A percentile compares a stretch with the other conserved stretches of the same genome.
phyloP scores from a whole-genome alignment of 179 eudicot genomes.

The Silene noctiflora region DNA sequence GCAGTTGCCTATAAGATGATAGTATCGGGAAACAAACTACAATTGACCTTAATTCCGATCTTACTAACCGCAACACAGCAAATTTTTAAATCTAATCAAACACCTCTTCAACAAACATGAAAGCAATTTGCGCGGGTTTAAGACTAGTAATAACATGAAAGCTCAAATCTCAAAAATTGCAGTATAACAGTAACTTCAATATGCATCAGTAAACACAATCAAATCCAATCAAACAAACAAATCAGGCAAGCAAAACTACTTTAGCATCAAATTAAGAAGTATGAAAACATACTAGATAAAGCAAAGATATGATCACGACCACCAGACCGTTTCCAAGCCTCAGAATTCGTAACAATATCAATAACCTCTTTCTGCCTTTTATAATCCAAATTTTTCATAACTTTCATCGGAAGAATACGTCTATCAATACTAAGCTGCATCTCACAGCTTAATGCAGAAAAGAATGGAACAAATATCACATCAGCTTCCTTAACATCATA shows the following conservation, averaged over 20 bases:
- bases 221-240: background rate
- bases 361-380: slow-evolving; percentile 67
- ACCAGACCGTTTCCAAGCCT: slow-evolving; percentile 84
- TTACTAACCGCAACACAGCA: too few relatives aligned
- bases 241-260: background rate
- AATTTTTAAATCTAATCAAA: too few relatives aligned
- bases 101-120: too few relatives aligned
- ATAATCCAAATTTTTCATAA: slow-evolving; percentile 72
- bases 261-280: background rate
- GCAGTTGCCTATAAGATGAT: too few relatives aligned
- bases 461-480: slow-evolving; percentile 88
- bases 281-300: slow-evolving; percentile 56
- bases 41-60: too few relatives aligned
- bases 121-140: too few relatives aligned
- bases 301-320: slow-evolving; percentile 92
- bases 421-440: slow-evolving; percentile 65
- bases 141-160: background rate
- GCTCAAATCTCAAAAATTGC: background rate
- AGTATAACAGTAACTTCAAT: background rate
- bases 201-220: background rate
- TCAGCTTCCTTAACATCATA: slow-evolving; percentile 56
- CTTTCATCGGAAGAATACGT: slow-evolving; percentile 59
- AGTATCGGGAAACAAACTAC: too few relatives aligned
- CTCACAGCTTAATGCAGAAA: slow-evolving; percentile 84
- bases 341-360: slow-evolving; percentile 60